Conservation (phyloP, 2,329 filamentous ascomycete genomes). For the Cryphonectria radicalis region DNA sequence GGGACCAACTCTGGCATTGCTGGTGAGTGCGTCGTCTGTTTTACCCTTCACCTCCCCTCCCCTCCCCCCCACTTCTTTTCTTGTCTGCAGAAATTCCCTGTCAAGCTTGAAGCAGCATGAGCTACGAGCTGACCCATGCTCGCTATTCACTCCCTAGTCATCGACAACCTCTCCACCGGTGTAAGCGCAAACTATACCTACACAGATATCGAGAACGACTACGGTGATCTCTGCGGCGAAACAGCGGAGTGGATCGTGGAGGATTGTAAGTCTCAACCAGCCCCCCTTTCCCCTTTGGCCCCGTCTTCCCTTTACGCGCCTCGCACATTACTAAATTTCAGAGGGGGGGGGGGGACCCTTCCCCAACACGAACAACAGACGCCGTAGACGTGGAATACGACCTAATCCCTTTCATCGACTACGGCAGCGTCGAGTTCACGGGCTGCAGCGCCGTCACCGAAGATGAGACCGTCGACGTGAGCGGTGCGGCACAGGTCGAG, state of each 20-base stretch:
- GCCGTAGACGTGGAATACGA: neutral
- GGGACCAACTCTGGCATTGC: neutral
- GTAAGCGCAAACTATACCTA: neutral
- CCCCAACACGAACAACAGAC: neutral
- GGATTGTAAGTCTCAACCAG: neutral
- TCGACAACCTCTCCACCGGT: neutral
- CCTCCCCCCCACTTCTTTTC: neutral
- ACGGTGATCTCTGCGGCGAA: neutral
- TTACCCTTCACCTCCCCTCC: neutral
- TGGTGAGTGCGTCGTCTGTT: neutral
- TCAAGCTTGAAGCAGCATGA: neutral
- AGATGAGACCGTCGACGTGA: neutral
- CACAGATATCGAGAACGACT: neutral
- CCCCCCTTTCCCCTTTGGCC: neutral
- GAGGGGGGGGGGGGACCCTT: neutral
- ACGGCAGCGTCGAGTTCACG: neutral
- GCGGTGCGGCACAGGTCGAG: neutral
- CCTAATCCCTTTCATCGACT: neutral
- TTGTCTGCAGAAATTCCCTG: neutral
- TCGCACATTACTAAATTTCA: neutral
- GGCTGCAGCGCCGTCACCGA: neutral
- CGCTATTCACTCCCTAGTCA: neutral
- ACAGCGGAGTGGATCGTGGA: slow-evolving; percentile 3
- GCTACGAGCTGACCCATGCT: neutral
- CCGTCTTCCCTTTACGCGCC: neutral